phyloP scores from a whole-genome alignment of 768 basidiomycete genomes.

The Lactifluus piperatus region DNA sequence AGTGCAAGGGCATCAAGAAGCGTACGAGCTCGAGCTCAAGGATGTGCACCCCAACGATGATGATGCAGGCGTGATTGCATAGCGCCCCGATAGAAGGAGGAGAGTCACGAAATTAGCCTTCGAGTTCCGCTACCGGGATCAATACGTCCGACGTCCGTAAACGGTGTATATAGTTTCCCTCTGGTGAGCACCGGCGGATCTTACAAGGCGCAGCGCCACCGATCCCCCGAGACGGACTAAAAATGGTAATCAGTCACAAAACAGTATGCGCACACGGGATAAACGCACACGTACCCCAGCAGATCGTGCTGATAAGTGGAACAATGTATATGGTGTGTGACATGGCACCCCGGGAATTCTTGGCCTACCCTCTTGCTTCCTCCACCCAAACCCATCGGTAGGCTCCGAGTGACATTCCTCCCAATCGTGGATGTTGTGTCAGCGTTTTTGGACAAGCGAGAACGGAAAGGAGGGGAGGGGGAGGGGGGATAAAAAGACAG shows the following conservation, averaged over 20 bases:
- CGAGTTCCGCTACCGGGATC: not conserved
- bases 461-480: not conserved
- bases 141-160: not conserved
- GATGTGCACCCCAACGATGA: not conserved
- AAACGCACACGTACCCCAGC: conserved; percentile 11
- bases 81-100: not conserved
- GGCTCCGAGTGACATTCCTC: not conserved
- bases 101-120: not conserved
- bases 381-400: conserved; percentile 4
- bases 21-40: not conserved
- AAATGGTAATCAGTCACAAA: conserved; percentile 7
- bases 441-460: not conserved
- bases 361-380: not conserved
- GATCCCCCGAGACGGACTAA: not conserved
- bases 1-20: not conserved
- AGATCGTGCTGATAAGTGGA: conserved; percentile 15
- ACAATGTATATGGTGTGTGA: not conserved
- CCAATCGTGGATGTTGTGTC: conserved; percentile 10
- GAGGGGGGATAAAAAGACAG: not conserved
- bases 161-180: not conserved
- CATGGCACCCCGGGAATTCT: conserved; percentile 5
- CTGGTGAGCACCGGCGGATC: conserved; percentile 11
- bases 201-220: conserved; percentile 13
- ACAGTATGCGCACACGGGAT: not conserved
- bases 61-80: not conserved